phyloP scores from a whole-genome alignment of 164 flowering plant genomes.

The Stephania cephalantha region DNA sequence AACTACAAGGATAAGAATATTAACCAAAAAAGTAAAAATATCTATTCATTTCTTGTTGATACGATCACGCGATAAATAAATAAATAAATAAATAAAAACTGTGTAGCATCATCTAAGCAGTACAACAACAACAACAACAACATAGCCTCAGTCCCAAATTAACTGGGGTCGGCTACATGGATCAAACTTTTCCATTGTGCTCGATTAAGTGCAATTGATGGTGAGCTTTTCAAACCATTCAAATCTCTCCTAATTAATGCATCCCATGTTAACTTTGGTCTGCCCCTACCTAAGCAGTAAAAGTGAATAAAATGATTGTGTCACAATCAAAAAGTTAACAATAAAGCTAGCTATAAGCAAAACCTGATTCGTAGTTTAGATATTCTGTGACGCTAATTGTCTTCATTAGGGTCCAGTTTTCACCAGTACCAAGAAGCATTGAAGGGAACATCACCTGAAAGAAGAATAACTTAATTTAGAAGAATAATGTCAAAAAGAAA shows the following conservation, averaged over 20 bases:
- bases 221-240: too few species aligned
- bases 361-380: constrained; percentile 87
- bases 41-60: not conserved
- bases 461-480: not conserved
- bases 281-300: not conserved
- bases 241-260: too few species aligned
- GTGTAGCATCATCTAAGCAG: not conserved
- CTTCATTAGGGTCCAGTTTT: constrained; percentile 92
- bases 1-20: not conserved
- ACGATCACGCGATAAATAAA: not conserved
- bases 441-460: constrained; percentile 93
- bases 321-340: not conserved
- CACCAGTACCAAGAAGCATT: constrained; percentile 80
- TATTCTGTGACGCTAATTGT: constrained; percentile 93
- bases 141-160: too few species aligned
- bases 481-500: not conserved
- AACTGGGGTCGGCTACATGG: too few species aligned
- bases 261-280: too few species aligned
- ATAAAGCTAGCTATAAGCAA: constrained; percentile 5
- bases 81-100: not conserved
- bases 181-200: too few species aligned
- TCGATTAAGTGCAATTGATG: too few species aligned
- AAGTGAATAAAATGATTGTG: not conserved
- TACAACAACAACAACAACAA: too few species aligned
- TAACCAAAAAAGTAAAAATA: not conserved